Evolutionary conservation across 192 early-diverging fungal species (phyloP).

Genomic region (Backusella parvicylindrica): DNA sequence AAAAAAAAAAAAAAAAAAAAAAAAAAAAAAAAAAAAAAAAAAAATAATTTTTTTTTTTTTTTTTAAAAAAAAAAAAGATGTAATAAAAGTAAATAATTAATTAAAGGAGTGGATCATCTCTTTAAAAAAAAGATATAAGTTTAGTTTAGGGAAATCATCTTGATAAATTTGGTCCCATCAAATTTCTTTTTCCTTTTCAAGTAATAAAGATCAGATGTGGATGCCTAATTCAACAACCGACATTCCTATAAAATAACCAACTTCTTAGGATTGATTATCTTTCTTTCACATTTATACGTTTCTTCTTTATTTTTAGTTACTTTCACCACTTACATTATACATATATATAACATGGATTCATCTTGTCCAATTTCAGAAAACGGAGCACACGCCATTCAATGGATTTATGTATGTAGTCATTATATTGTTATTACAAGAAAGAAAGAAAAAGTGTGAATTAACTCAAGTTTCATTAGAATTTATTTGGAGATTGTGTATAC

Average conservation of each 20-base stretch:
- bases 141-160: background rate
- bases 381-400: slow-evolving; percentile 1
- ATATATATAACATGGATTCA: slow-evolving; percentile 8
- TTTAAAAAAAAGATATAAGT: background rate
- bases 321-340: background rate
- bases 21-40: no score
- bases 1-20: background rate
- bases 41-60: background rate
- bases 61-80: background rate
- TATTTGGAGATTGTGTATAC: slow-evolving; percentile 48
- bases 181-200: background rate
- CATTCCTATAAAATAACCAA: background rate
- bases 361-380: slow-evolving; percentile 5
- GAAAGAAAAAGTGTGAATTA: background rate
- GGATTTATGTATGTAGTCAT: slow-evolving; percentile 11
- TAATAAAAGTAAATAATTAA: background rate
- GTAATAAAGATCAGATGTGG: slow-evolving; percentile 5
- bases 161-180: background rate
- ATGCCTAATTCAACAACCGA: background rate
- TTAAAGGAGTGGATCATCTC: background rate
- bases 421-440: background rate
- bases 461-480: slow-evolving; percentile 17
- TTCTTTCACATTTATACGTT: background rate
- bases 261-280: background rate
- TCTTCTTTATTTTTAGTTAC: background rate